A percentile compares a stretch with the other conserved stretches of the same genome.
These are phyloP conservation scores for Astraeus odoratus DNA, from an alignment of 768 basidiomycete species.

Conservation along the genomic window DNA sequence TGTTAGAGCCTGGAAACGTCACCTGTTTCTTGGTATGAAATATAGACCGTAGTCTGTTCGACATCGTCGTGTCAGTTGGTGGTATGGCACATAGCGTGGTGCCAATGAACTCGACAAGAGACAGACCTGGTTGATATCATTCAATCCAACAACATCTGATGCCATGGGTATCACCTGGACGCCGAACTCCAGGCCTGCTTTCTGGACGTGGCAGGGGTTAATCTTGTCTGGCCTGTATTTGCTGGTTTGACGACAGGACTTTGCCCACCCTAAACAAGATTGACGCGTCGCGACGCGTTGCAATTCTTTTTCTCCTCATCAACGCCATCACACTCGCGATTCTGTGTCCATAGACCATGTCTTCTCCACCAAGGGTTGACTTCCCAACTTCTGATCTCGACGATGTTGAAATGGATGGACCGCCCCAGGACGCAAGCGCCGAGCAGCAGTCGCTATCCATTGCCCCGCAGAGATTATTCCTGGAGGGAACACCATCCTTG, in stretches of 20 bases:
- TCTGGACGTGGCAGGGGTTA: background rate
- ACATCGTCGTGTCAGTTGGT: conserved; percentile 5
- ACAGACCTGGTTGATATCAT: conserved; percentile 24
- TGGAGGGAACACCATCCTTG: conserved; percentile 47
- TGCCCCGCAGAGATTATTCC: conserved; percentile 46
- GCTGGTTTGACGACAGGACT: conserved; percentile 7
- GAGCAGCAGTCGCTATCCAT: conserved; percentile 34
- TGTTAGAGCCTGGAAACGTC: background rate
- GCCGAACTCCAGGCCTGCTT: background rate
- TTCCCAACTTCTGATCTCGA: conserved; percentile 56
- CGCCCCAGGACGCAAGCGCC: conserved; percentile 14
- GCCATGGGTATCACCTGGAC: conserved; percentile 7
- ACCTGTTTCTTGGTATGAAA: conserved; percentile 20
- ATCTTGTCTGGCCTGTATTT: no score
- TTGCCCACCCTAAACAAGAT: conserved; percentile 43
- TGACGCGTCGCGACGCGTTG: conserved; percentile 53
- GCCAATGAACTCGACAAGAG: background rate
- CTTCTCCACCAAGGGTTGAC: conserved; percentile 57
- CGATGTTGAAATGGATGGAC: conserved; percentile 48
- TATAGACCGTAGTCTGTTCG: conserved; percentile 24
- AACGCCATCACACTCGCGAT: background rate
- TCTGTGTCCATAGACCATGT: conserved; percentile 34
- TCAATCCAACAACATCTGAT: conserved; percentile 7
- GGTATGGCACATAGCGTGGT: background rate
- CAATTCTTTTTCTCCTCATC: conserved; percentile 13